A percentile compares a stretch with the other conserved stretches of the same genome.
phyloP scores from a whole-genome alignment of 148 eudicot species.

The Fagopyrum tataricum region DNA sequence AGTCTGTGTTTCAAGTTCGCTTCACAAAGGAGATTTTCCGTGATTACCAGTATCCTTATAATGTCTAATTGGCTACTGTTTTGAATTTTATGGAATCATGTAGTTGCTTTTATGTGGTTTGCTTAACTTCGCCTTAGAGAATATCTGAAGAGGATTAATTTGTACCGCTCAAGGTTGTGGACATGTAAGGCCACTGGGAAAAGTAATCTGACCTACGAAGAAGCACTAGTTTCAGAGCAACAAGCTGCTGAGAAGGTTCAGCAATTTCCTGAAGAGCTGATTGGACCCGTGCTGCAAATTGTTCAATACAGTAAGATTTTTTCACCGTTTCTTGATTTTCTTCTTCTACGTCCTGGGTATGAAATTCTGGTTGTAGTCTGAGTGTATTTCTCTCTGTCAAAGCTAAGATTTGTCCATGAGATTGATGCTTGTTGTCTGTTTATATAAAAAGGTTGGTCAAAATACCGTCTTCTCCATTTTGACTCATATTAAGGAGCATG shows the following conservation, averaged over 20 bases:
- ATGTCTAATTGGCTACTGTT: constrained; percentile 6
- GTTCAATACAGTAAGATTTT: constrained; percentile 77
- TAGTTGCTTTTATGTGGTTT: constrained; percentile 16
- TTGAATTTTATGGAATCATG: constrained; percentile 7
- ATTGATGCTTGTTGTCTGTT: neutral
- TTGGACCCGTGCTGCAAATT: constrained; percentile 57
- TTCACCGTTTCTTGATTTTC: neutral
- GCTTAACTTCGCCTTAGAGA: constrained; percentile 43
- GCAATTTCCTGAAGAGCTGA: constrained; percentile 64
- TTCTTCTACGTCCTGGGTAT: neutral
- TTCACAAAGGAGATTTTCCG: constrained; percentile 84
- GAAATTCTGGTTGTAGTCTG: neutral
- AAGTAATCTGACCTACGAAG: constrained; percentile 81
- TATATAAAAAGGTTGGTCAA: neutral
- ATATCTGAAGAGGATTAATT: constrained; percentile 71
- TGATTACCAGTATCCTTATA: constrained; percentile 63
- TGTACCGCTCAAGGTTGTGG: constrained; percentile 87
- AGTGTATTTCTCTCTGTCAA: neutral
- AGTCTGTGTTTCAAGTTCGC: constrained; percentile 72
- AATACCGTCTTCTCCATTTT: neutral
- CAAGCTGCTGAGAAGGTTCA: constrained; percentile 65
- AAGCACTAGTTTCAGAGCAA: constrained; percentile 83
- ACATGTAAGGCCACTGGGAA: constrained; percentile 84
- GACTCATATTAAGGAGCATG: neutral
- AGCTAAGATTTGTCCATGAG: neutral